phyloP scores from a whole-genome alignment of 305 asterid species.

The Fraxinus ornus region DNA sequence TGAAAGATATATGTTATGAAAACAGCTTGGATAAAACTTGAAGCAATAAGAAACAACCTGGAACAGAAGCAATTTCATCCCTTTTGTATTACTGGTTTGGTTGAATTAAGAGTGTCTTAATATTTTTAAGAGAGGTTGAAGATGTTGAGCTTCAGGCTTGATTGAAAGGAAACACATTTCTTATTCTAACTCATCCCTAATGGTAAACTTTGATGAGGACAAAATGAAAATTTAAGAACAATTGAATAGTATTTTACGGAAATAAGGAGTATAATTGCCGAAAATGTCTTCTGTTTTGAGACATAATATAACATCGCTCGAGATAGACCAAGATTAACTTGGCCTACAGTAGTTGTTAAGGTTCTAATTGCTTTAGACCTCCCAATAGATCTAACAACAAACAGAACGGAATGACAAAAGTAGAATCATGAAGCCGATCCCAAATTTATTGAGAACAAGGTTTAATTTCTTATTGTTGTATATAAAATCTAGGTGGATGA shows the following conservation, averaged over 20 bases:
- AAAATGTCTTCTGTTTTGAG: not conserved
- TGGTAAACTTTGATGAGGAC: not conserved
- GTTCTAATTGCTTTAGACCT: not conserved
- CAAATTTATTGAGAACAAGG: not conserved
- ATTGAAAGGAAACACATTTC: not conserved
- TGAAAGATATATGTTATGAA: not conserved
- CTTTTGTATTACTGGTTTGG: not conserved
- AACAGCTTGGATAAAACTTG: not conserved
- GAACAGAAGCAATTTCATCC: not conserved
- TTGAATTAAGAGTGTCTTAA: not conserved
- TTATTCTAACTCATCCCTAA: not conserved
- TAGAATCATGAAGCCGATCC: not conserved
- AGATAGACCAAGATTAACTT: not conserved
- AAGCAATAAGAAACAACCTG: not conserved
- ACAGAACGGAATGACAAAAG: not conserved
- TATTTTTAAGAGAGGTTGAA: not conserved
- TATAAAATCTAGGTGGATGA: not conserved
- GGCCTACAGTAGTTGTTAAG: not conserved
- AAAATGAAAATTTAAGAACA: not conserved
- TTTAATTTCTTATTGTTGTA: not conserved
- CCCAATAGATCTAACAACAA: not conserved
- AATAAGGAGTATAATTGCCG: not conserved
- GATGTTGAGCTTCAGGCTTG: not conserved
- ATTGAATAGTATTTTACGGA: not conserved
- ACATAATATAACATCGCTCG: not conserved